Evolutionary conservation across 257 asterid species (phyloP), one percentile per base, ranked within the genome.

Genomic region (Ilex asprella): DNA sequence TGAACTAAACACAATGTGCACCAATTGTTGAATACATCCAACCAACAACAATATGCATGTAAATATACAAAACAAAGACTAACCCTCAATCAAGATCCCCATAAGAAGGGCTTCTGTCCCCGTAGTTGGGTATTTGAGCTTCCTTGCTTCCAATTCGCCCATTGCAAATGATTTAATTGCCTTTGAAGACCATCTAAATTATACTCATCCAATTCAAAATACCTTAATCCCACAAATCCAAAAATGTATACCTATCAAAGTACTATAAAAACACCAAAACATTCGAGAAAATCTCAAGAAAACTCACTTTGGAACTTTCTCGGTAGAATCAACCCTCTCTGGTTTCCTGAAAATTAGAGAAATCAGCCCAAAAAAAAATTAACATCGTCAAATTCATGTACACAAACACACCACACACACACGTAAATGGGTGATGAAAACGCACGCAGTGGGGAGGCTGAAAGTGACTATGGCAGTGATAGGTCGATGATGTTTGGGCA

Each of bases 141-240:
- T 84, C 72, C 89, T 78, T 11, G 95, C 92, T 80, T 84, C 92
- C 79, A 84, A 66, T 80, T 86, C 87, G 47, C 69, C 72, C 92
- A 86, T 76, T 63, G 86, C 82, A 73, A 82, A 84, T 14, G 95
- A 69, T 70, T 78, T 84, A 43, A 86, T 80, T 29, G 92, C 89
- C 82, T 78, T 86, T 12, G 77, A 77, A 43, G 95, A 86, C 95
- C 95, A 86, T 76, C 92, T 86, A 72, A 62, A 63, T 67, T 73
- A 64, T 21, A 71, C 73, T 63, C 75, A 67, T 61, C 76, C 58
- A 67, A 65, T 65, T 58, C 60, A 62, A 71, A 70, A 64, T 62
- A 62, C 43, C 67, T 70, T 71, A 78, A 75, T 70, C 75, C 61
- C 64, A 68, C 49, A 58, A 66, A 49, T 67, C 35, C 39, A 56